Evolutionary conservation across 345 rosid genomes (phyloP).

Genomic region (Populus ilicifolia): DNA sequence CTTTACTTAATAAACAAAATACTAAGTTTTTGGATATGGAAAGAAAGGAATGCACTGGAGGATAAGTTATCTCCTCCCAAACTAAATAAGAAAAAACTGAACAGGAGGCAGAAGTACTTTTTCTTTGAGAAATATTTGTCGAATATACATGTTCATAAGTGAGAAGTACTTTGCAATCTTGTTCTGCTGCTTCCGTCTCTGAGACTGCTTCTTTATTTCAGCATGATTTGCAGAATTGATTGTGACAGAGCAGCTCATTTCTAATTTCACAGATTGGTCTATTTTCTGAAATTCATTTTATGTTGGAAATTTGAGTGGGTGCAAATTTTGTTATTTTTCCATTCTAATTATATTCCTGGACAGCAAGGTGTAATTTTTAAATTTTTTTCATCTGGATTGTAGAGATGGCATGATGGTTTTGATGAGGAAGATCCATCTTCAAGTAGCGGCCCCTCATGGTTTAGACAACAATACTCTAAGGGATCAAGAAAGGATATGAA

Average conservation of each 20-base stretch:
- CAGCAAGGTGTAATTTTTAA: background rate
- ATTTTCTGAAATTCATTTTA: background rate
- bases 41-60: too few relatives aligned
- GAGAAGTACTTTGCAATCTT: background rate
- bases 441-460: conserved; percentile 56
- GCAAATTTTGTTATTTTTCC: background rate
- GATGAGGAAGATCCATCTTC: conserved; percentile 46
- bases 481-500: conserved; percentile 38
- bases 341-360: background rate
- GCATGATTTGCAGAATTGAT: background rate
- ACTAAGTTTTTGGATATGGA: too few relatives aligned
- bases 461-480: conserved; percentile 40
- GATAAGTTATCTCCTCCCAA: too few relatives aligned
- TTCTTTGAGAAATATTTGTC: background rate
- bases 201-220: background rate
- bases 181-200: background rate
- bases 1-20: too few relatives aligned
- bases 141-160: background rate
- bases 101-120: background rate
- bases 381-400: conserved; percentile 4
- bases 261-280: background rate
- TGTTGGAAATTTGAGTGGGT: background rate
- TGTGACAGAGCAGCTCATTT: background rate
- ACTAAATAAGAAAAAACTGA: too few relatives aligned
- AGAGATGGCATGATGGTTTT: conserved; percentile 55